Base-by-base conservation (phyloP, 2,329 filamentous ascomycete species). In the Neonectria punicea region DNA sequence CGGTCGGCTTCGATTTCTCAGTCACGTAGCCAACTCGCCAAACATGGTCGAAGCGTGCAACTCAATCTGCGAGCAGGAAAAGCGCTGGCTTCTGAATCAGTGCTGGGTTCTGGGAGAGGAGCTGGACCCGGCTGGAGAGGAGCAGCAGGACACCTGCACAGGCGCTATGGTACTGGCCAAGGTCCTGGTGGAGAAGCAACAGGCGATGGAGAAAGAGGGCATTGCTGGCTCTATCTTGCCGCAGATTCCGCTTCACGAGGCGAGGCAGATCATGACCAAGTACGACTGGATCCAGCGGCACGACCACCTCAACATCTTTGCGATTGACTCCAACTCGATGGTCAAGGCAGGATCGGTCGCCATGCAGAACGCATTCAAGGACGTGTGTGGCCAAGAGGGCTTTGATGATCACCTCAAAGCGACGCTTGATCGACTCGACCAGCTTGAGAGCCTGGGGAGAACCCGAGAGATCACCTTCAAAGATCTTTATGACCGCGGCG, bases 111-210 rank as follows among this genome's bases (percentile, higher is more conserved):
- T 91, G 2, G 89, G 89, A 11, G 80, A 79, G 57, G 87, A 89
- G 64, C 90, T 91, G 86, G 88, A 90, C 71, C 87, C 89, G 76
- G 88, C 89, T 67, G 88, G 89, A 57, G 89, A 90, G 85, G 87
- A 89, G 69, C 87, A 90, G 75, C 88, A 88, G 68, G 87, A 87
- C 65, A 84, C 86, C 68, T 56, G 80, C 73, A 84, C 84, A 9
- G 85, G 86, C 6, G 86, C 86, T 8, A 87, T 88, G 84, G 83
- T 88, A 6, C 79, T 88, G 2, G 86, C 86, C n/a, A 84, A 86
- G 9, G 30, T 22, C 22, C 79, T 88, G 16, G 82, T 87, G 53
- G 84, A 86, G 49, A 78, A 77, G 59, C 83, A 84, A 67, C 77
- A 81, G 51, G 80, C 25, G 25, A 76, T 69, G 70, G 69, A 62